Evolutionary conservation across 1,284 basidiomycete species (phyloP).

Genomic region (Vanrija sp.): DNA sequence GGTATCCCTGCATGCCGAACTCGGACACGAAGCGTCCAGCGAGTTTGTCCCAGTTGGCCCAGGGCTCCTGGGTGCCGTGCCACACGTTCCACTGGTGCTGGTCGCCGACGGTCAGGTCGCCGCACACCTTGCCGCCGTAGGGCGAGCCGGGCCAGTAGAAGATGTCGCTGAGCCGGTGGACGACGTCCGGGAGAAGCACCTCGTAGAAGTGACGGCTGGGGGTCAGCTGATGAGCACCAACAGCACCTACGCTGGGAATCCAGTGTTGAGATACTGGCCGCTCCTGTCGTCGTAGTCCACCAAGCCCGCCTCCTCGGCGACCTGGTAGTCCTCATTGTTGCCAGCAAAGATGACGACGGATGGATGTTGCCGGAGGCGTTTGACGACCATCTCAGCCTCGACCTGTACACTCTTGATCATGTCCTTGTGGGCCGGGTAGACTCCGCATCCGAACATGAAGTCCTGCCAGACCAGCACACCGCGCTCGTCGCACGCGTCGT

Average conservation of each 20-base stretch:
- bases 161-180: conserved; percentile 61
- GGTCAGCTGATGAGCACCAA: no score
- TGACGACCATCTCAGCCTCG: conserved; percentile 53
- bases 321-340: conserved; percentile 72
- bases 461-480: conserved; percentile 60
- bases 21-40: conserved; percentile 76
- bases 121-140: conserved; percentile 73
- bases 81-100: conserved; percentile 90
- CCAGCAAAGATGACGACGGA: conserved; percentile 79
- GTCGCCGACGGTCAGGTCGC: conserved; percentile 73
- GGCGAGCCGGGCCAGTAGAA: conserved; percentile 80
- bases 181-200: conserved; percentile 67
- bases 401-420: conserved; percentile 49
- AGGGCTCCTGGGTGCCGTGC: conserved; percentile 77
- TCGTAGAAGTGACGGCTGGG: conserved; percentile 74
- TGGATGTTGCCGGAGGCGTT: conserved; percentile 52
- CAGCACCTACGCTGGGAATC: conserved; percentile 63
- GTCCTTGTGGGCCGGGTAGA: conserved; percentile 55
- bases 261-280: conserved; percentile 74
- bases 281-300: conserved; percentile 75
- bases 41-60: conserved; percentile 83
- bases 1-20: conserved; percentile 59
- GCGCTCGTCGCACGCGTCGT: conserved; percentile 58
- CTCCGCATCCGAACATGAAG: conserved; percentile 57
- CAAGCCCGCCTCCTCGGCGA: conserved; percentile 70